phyloP scores from a whole-genome alignment of 345 rosid genomes.

The Jatropha curcas region DNA sequence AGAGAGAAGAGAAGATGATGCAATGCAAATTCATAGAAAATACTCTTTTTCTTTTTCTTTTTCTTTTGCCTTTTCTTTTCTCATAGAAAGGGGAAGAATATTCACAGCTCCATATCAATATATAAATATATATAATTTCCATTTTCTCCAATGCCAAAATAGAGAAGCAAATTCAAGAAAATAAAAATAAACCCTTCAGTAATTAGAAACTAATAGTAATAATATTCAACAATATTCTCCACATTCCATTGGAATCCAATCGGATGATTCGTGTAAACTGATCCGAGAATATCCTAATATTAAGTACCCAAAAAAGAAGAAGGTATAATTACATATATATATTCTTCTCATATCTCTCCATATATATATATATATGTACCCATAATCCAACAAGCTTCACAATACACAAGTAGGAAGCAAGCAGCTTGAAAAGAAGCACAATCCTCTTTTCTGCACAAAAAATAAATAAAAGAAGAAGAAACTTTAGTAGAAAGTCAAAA shows the following conservation, averaged over 20 bases:
- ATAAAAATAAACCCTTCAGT: background rate
- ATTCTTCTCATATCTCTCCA: background rate
- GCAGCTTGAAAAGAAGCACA: slow-evolving; percentile 81
- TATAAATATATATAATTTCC: too few species aligned
- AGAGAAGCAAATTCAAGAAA: too few species aligned
- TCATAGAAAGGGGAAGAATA: background rate
- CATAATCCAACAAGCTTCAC: slow-evolving; percentile 4
- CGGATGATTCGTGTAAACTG: too few species aligned
- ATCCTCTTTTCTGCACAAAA: slow-evolving; percentile 63
- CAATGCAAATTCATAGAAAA: too few species aligned
- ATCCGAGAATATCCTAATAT: too few species aligned
- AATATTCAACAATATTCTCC: too few species aligned
- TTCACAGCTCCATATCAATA: background rate
- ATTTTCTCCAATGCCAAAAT: too few species aligned
- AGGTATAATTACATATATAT: too few species aligned
- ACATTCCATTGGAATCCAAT: too few species aligned
- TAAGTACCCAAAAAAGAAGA: too few species aligned
- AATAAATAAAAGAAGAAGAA: background rate
- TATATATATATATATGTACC: slow-evolving; percentile 14
- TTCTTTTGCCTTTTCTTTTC: background rate
- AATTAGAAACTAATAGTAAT: background rate
- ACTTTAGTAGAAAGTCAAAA: background rate
- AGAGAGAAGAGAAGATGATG: background rate
- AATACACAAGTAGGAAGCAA: slow-evolving; percentile 49
- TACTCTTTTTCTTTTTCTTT: too few species aligned